Percentiles rank a stretch among this genome's conserved stretches.
These are phyloP conservation scores for Clitopilus hobsonii DNA, from an alignment of 768 basidiomycete genomes.

Conservation along the genomic window DNA sequence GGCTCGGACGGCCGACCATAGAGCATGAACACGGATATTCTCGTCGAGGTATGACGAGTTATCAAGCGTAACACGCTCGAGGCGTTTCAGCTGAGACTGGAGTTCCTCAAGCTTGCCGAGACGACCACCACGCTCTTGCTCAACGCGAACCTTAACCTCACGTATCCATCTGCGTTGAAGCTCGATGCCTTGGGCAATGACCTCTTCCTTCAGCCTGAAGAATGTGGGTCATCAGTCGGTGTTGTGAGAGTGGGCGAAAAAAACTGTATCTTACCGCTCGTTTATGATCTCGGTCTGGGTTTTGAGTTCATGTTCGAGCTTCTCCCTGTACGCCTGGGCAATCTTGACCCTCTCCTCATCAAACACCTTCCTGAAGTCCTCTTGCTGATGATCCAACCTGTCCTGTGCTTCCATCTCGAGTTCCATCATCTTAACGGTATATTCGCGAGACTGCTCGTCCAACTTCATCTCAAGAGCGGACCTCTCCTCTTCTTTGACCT, in stretches of 20 bases:
- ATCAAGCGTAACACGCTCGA: constrained; percentile 88
- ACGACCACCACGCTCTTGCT: constrained; percentile 93
- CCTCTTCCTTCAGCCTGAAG: constrained; percentile 83
- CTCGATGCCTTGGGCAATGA: constrained; percentile 95
- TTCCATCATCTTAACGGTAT: constrained; percentile 74
- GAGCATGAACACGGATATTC: constrained; percentile 84
- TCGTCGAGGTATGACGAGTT: constrained; percentile 90
- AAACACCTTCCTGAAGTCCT: constrained; percentile 77
- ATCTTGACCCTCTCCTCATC: constrained; percentile 73
- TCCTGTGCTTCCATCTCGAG: constrained; percentile 84
- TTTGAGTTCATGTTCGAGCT: constrained; percentile 78
- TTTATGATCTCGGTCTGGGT: constrained; percentile 92
- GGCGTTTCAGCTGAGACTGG: constrained; percentile 81
- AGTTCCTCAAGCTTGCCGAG: constrained; percentile 94
- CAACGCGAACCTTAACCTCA: constrained; percentile 92
- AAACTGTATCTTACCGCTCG: constrained; percentile 62
- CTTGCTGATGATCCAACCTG: constrained; percentile 80
- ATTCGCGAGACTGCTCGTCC: constrained; percentile 83
- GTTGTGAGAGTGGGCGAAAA: neutral
- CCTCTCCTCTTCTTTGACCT: constrained; percentile 77
- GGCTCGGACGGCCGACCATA: constrained; percentile 91
- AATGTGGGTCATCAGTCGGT: constrained; percentile 3
- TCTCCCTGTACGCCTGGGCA: constrained; percentile 76
- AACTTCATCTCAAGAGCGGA: constrained; percentile 55
- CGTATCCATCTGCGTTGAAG: constrained; percentile 95